Conservation (phyloP, 2,329 filamentous ascomycete genomes). For the Exophiala xenobiotica region DNA sequence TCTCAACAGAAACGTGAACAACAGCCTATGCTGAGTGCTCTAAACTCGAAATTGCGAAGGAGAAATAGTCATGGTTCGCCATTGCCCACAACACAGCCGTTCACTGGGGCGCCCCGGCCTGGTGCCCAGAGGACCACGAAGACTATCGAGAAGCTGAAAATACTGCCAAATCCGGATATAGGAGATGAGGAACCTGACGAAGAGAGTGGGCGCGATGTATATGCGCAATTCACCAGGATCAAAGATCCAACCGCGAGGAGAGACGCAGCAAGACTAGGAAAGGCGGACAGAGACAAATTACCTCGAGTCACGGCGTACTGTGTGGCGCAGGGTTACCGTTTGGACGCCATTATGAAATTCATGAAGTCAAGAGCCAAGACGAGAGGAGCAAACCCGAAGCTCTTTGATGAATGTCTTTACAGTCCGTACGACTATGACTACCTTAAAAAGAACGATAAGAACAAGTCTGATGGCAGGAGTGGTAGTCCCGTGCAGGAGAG, state of each 20-base stretch:
- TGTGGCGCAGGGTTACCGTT: conserved; percentile 85
- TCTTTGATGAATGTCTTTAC: conserved; percentile 98
- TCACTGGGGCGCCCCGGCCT: conserved; percentile 63
- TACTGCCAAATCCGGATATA: conserved; percentile 86
- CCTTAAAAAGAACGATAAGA: conserved; percentile 41
- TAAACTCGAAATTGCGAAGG: conserved; percentile 84
- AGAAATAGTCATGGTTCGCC: conserved; percentile 77
- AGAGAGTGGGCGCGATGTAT: conserved; percentile 91
- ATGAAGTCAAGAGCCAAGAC: conserved; percentile 79
- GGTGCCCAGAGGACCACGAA: conserved; percentile 94
- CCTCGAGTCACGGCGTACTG: conserved; percentile 96
- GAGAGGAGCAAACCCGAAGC: conserved; percentile 78
- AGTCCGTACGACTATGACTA: conserved; percentile 82
- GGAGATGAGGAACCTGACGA: conserved; percentile 76
- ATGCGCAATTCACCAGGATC: conserved; percentile 95
- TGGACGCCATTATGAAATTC: conserved; percentile 86
- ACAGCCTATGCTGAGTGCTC: conserved; percentile 66
- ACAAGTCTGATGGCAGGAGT: conserved; percentile 31
- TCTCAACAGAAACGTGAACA: conserved; percentile 40
- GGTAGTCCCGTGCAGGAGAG: conserved; percentile 27
- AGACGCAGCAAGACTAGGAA: conserved; percentile 88
- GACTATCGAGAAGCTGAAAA: conserved; percentile 93
- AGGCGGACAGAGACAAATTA: conserved; percentile 82
- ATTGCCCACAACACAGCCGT: conserved; percentile 43
- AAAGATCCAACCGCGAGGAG: conserved; percentile 91